Evolutionary conservation across 2,329 filamentous ascomycete species (phyloP), one percentile per base, ranked within the genome.

Genomic region (Aspergillus brasiliensis): DNA sequence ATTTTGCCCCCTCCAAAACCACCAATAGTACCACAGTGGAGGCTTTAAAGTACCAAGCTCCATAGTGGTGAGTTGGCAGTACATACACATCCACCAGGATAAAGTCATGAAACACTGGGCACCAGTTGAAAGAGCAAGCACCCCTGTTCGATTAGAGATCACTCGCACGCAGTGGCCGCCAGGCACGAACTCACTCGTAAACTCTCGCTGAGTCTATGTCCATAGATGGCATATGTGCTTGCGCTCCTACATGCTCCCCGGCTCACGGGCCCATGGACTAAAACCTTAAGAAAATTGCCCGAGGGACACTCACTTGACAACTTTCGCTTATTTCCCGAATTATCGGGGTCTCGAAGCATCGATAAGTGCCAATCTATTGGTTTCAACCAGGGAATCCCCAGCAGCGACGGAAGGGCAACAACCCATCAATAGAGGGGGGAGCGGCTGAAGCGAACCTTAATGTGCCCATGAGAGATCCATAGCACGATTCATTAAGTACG

Each of bases 271-370:
- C 52, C 56, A 57, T 56, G 23, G 25, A 49, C 25, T 27, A 34
- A 42, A 48, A n/a, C 51, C 44, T 48, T 49, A 53, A 53, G 47
- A 59, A 59, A 62, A 58, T 57, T 53, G 54, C 58, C 60, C 58
- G 56, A 37, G 27, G 49, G 23, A 19, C 28, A 46, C 53, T 62
- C 23, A 59, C 40, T 62, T 48, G 60, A 62, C 44, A 10, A 42
- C 49, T 55, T 58, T 61, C 53, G 55, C 52, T 59, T 66, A 64
- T 63, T 66, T 57, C 63, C 64, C 64, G 64, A 58, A 55, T 52
- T 60, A 61, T 60, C 46, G 40, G 51, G 58, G 60, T 60, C 58
- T 62, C 48, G 57, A 59, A 56, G 57, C 51, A 25, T 58, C 53
- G 46, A 62, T 57, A 11, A 25, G 49, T 34, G 23, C 40, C 59